These are phyloP conservation scores for Boletus sp. DNA, from an alignment of 1,284 basidiomycete species.

Conservation along the genomic window DNA sequence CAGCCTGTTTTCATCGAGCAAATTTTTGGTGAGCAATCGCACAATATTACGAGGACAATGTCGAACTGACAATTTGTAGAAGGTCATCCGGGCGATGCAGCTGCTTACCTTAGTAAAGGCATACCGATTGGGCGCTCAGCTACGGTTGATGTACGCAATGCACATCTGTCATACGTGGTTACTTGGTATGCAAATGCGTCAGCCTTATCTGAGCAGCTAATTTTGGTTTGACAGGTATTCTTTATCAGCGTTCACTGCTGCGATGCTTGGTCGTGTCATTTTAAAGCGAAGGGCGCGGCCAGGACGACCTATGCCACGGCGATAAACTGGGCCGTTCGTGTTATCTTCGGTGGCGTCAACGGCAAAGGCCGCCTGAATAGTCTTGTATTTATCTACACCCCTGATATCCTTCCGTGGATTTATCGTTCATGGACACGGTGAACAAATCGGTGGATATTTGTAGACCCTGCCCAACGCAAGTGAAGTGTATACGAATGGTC, in stretches of 20 bases:
- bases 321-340: slow-evolving; percentile 1
- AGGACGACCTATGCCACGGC: slow-evolving; percentile 35
- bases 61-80: slow-evolving; percentile 51
- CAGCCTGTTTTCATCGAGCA: slow-evolving; percentile 89
- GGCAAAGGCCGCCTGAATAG: slow-evolving; percentile 4
- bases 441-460: slow-evolving; percentile 1
- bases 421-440: slow-evolving; percentile 1
- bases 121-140: slow-evolving; percentile 86
- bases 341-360: neutral
- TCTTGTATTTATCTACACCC: slow-evolving; percentile 8
- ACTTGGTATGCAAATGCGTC: slow-evolving; percentile 73
- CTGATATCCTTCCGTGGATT: slow-evolving; percentile 2
- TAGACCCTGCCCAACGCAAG: slow-evolving; percentile 4
- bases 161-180: slow-evolving; percentile 93
- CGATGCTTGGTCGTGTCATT: slow-evolving; percentile 38
- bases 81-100: slow-evolving; percentile 76
- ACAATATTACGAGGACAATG: slow-evolving; percentile 3
- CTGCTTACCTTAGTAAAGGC: slow-evolving; percentile 68
- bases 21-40: slow-evolving; percentile 69
- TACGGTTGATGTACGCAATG: slow-evolving; percentile 89
- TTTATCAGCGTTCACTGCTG: slow-evolving; percentile 65
- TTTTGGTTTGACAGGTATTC: slow-evolving; percentile 57
- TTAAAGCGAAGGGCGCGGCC: slow-evolving; percentile 34
- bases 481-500: slow-evolving; percentile 9
- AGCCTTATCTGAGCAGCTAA: slow-evolving; percentile 7